These are phyloP conservation scores for Xerocomus potaroensis DNA, from an alignment of 768 basidiomycete genomes.

Conservation along the genomic window DNA sequence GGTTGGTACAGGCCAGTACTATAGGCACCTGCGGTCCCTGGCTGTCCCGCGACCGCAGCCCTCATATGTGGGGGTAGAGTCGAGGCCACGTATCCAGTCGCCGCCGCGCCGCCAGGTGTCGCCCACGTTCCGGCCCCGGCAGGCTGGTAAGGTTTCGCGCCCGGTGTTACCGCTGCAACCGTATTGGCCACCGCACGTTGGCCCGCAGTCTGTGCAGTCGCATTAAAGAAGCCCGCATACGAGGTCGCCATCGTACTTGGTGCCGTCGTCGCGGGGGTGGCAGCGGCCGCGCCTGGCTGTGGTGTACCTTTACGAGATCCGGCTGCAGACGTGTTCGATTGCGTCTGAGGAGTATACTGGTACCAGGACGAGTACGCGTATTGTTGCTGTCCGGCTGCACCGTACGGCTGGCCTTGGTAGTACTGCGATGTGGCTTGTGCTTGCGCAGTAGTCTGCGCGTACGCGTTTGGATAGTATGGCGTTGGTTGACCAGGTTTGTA, in stretches of 20 bases:
- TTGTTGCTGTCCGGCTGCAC: constrained; percentile 34
- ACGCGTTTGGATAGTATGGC: constrained; percentile 30
- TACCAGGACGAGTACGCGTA: constrained; percentile 45
- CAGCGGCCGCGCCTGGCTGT: constrained; percentile 33
- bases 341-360: constrained; percentile 35
- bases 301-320: constrained; percentile 43
- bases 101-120: constrained; percentile 20
- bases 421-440: constrained; percentile 32
- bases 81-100: constrained; percentile 29
- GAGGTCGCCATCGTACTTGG: constrained; percentile 30
- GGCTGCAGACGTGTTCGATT: constrained; percentile 16
- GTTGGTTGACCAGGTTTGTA: constrained; percentile 38
- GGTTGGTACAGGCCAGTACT: constrained; percentile 24
- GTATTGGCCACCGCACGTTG: constrained; percentile 57
- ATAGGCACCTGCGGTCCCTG: constrained; percentile 17
- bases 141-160: constrained; percentile 31
- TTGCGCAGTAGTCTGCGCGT: constrained; percentile 24
- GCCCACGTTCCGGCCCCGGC: constrained; percentile 23
- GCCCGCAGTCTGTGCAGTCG: constrained; percentile 26
- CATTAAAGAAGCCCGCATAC: constrained; percentile 41
- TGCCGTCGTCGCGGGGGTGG: constrained; percentile 21
- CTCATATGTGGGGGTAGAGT: constrained; percentile 43
- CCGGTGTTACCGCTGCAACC: constrained; percentile 31
- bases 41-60: constrained; percentile 22
- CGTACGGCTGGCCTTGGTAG: constrained; percentile 35